Base-by-base conservation (phyloP, 2,329 filamentous ascomycete species). In the Grosmannia serpens region DNA sequence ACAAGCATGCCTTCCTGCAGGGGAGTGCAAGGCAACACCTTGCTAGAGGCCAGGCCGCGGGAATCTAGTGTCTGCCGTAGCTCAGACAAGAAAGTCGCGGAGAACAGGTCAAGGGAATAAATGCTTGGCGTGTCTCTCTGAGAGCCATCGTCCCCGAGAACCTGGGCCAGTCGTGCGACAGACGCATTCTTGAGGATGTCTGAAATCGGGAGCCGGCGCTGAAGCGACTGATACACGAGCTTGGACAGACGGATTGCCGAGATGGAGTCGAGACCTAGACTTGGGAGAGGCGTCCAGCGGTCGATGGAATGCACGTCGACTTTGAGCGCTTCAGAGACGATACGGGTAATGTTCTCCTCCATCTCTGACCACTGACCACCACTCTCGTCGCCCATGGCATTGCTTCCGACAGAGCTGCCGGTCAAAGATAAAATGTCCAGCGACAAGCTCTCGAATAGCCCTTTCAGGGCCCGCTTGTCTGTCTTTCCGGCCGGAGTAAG, bases 1-100 rank as follows among this genome's bases (percentile, higher is more conserved):
- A 84, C 85, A 0, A 96, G 75, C 90, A 96, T 96, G 1, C 86
- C 87, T 72, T 95, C 88, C 69, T 96, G 91, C 0, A 96, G 73
- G 1, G 91, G 88, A 1, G 90, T 95, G 67, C 91, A 96, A 1
- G 91, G 91, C 6, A 91, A 72, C 10, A 95, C 76, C 1, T 73
- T 75, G 33, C 79, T 70, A 3, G 87, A 73, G 0, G 64, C 20
- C 1, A 61, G 38, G 2, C 31, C n/a, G 7, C 56, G 56, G 0
- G 35, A 33, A 1, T 50, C 50, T 1, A 66, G 33, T 8, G 52
- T 58, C 29, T 55, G 52, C 3, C 63, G 41, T 2, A 66, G 46
- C 15, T 62, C 56, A 0, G 53, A 15, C 9, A 59, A 20, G 46
- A 71, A 70, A 1, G 58, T 22, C 4, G 62, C 2, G 0, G 68